Base-by-base conservation (phyloP, 257 asterid genomes). In the Salvia miltiorrhiza region DNA sequence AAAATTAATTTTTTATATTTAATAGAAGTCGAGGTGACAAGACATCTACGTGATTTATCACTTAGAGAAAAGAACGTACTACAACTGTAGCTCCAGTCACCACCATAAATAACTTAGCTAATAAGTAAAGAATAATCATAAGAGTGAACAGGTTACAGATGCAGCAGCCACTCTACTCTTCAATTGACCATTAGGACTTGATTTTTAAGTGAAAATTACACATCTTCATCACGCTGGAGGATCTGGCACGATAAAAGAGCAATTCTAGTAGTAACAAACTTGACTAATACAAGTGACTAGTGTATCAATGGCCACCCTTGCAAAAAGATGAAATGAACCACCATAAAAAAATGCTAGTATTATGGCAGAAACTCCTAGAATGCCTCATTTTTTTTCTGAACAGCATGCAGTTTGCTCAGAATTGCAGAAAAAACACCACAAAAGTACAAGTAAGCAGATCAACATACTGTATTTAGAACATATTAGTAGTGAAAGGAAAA, bases 381-480 rank as follows among this genome's bases (percentile, higher is more conserved):
- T 56, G 24, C 76, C 67, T 33, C 35, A n/a, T 21, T 14, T 58
- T 44, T 44, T 65, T 32, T 55, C 9, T 43, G 48, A 54, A 63
- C 57, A 63, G 39, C 43, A 54, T 5, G 39, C n/a, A 32, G 39
- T 59, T 19, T 66, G 56, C 9, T 19, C 11, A 35, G 9, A 39
- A 57, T 9, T 30, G 69, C 54, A 57, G 45, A 58, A 74, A 21
- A 3, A 16, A 35, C 55, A 40, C 43, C 32, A 39, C 6, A 60
- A 50, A 35, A 73, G 65, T 69, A n/a, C n/a, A n/a, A n/a, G 48
- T 39, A 37, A 16, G 26, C 26, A 40, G 44, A 58, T 50, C 8
- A 9, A n/a, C 43, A 48, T 3, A 41, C 19, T 11, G 49, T 47
- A 58, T 7, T 37, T 37, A 53, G 35, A 65, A 49, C 55, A 71